Conservation (phyloP, 2,329 filamentous ascomycete genomes). For the Fusarium redolens region DNA sequence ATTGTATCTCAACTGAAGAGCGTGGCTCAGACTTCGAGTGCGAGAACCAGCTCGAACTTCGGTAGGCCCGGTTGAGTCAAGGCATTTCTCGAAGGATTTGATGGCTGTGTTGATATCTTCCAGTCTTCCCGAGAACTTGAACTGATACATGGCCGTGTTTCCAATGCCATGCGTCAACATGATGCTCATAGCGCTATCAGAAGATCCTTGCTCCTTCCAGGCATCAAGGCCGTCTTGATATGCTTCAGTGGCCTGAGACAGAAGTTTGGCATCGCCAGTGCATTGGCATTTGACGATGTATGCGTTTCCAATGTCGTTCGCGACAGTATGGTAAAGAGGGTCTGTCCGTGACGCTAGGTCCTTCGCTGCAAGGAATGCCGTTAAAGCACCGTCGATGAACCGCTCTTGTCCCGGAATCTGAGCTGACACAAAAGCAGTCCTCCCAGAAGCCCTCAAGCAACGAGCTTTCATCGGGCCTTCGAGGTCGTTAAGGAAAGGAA, state of each 20-base stretch:
- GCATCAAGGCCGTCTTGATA: not conserved
- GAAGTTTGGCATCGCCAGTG: not conserved
- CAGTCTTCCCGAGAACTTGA: not conserved
- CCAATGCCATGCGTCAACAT: not conserved
- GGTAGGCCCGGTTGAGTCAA: not conserved
- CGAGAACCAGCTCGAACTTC: not conserved
- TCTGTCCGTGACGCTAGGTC: fast-evolving
- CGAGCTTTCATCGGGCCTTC: not conserved
- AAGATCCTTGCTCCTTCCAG: not conserved
- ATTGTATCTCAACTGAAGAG: not conserved
- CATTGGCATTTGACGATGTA: not conserved
- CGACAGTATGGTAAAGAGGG: not conserved
- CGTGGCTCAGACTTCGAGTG: not conserved
- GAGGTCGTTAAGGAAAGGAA: not conserved
- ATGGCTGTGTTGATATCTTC: not conserved
- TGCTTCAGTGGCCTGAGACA: not conserved
- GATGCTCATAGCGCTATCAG: fast-evolving
- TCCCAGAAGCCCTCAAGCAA: not conserved
- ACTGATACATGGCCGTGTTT: not conserved
- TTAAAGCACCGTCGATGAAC: not conserved
- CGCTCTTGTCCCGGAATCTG: not conserved
- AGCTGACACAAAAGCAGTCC: not conserved
- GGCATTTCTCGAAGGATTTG: not conserved
- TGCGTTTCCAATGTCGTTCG: not conserved
- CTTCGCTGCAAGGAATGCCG: not conserved